Percentiles rank a stretch among this genome's conserved stretches.
phyloP scores from a whole-genome alignment of 2,329 filamentous ascomycete species.

The Bimuria novae-zelandiae region DNA sequence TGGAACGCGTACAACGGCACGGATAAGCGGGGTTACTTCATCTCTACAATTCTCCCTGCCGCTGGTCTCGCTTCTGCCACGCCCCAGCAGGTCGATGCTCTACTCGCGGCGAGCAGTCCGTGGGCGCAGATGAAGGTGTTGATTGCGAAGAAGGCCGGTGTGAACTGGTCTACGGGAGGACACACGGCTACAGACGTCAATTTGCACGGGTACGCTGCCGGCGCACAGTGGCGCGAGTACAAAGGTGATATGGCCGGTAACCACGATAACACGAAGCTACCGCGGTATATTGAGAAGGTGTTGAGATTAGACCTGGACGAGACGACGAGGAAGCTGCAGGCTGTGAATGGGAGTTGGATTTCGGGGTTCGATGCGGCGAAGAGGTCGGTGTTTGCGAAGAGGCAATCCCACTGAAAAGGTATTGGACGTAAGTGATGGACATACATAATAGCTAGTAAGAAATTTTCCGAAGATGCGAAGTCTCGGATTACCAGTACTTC shows the following conservation, averaged over 20 bases:
- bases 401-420: no score
- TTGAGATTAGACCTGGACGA: no score
- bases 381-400: no score
- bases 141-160: conserved; percentile 38
- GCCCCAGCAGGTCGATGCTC: conserved; percentile 33
- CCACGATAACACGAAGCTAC: no score
- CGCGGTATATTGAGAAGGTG: no score
- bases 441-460: no score
- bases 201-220: no score
- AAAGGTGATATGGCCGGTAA: not conserved
- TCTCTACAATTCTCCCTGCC: conserved; percentile 28
- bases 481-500: conserved; percentile 51
- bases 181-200: no score
- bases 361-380: no score
- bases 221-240: not conserved
- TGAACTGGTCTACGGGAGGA: conserved; percentile 27
- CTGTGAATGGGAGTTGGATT: no score
- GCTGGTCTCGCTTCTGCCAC: conserved; percentile 34
- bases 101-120: conserved; percentile 34
- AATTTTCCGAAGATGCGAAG: no score
- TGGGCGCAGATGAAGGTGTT: conserved; percentile 32
- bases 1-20: conserved; percentile 38
- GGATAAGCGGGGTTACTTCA: conserved; percentile 35
- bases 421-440: no score
- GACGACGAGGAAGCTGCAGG: not conserved